These are phyloP conservation scores for Russula olivacea DNA, from an alignment of 768 basidiomycete genomes.

Conservation along the genomic window DNA sequence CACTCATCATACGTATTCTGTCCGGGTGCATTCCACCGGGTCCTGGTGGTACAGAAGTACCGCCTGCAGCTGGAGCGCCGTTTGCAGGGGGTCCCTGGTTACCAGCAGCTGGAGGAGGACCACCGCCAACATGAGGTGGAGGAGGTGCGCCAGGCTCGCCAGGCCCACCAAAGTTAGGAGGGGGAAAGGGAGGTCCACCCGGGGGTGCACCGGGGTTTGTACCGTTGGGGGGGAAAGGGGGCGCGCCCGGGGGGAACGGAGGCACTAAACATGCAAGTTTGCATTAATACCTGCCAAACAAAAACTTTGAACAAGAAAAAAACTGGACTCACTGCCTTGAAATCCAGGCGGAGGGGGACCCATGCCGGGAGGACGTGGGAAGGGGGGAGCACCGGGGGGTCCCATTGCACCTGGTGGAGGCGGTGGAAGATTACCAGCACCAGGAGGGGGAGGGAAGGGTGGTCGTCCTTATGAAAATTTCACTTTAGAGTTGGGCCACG, in stretches of 20 bases:
- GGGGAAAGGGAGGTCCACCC: conserved; percentile 32
- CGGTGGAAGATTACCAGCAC: conserved; percentile 45
- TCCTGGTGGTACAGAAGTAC: conserved; percentile 29
- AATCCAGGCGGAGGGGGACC: conserved; percentile 39
- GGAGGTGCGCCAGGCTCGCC: conserved; percentile 27
- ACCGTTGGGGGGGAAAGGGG: conserved; percentile 38
- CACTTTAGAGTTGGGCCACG: not conserved
- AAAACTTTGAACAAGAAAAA: not conserved
- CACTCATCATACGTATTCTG: conserved; percentile 70
- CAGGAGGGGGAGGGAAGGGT: conserved; percentile 46
- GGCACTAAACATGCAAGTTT: conserved; percentile 26
- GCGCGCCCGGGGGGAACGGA: conserved; percentile 45
- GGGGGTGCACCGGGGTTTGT: conserved; percentile 5
- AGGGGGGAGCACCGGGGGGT: conserved; percentile 62
- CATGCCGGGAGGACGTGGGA: conserved; percentile 56
- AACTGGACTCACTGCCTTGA: conserved; percentile 41
- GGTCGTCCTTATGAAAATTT: conserved; percentile 44
- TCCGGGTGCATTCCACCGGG: conserved; percentile 83
- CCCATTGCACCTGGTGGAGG: conserved; percentile 45
- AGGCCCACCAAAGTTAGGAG: conserved; percentile 34
- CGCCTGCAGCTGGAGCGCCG: conserved; percentile 7
- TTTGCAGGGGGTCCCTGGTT: conserved; percentile 8
- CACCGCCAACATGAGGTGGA: conserved; percentile 13
- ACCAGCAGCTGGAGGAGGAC: conserved; percentile 26
- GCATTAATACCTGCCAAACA: not conserved